Conservation (phyloP, 1,284 basidiomycete genomes). For the Schizophyllum commune region DNA sequence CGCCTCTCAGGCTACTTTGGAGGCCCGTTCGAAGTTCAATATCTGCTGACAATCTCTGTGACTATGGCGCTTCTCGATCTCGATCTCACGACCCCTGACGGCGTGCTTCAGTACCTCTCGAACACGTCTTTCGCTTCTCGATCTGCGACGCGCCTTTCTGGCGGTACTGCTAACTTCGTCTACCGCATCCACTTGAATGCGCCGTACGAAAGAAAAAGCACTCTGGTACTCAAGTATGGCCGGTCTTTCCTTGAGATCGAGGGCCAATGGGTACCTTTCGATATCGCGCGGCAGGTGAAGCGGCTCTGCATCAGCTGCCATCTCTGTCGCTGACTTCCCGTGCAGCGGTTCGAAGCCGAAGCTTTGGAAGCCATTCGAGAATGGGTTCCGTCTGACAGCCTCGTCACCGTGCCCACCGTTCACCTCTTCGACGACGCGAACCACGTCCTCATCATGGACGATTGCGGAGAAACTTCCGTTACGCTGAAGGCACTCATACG, state of each 20-base stretch:
- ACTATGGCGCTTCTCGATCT: background rate
- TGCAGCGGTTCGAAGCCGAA: slow-evolving; percentile 41
- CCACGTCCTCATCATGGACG: slow-evolving; percentile 53
- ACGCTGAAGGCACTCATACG: slow-evolving; percentile 45
- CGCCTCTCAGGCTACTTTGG: background rate
- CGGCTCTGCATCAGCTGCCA: slow-evolving; percentile 32
- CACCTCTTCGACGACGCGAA: slow-evolving; percentile 39
- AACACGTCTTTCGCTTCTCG: background rate
- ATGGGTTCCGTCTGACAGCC: slow-evolving; percentile 23
- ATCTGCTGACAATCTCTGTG: background rate
- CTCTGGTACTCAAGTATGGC: slow-evolving; percentile 51
- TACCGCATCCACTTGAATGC: slow-evolving; percentile 38
- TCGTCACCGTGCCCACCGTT: slow-evolving; percentile 41
- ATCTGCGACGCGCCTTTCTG: slow-evolving; percentile 24
- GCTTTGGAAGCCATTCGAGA: slow-evolving; percentile 34
- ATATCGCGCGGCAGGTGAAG: slow-evolving; percentile 46
- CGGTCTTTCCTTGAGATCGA: slow-evolving; percentile 32
- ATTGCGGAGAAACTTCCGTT: slow-evolving; percentile 34
- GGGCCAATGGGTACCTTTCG: slow-evolving; percentile 26
- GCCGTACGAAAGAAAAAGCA: slow-evolving; percentile 30
- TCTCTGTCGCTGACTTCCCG: slow-evolving; percentile 4
- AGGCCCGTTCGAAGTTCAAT: background rate
- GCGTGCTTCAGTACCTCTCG: background rate
- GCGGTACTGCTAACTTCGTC: slow-evolving; percentile 46
- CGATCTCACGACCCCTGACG: background rate